These are phyloP conservation scores for Stropharia rugosoannulata DNA, from an alignment of 768 basidiomycete species.

Conservation along the genomic window DNA sequence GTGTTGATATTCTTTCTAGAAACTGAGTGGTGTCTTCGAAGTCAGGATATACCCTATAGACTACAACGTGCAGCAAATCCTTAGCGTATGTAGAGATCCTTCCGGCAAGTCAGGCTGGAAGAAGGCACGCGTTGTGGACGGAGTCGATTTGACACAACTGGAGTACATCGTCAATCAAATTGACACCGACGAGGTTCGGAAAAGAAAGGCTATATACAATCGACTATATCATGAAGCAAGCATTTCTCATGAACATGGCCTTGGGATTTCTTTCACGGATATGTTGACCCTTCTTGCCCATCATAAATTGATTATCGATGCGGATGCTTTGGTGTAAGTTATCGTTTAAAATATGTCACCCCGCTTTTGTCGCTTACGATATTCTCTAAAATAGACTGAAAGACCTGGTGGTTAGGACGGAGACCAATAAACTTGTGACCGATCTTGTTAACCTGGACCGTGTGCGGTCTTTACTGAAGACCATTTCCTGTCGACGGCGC, in stretches of 20 bases:
- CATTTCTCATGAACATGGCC: slow-evolving; percentile 65
- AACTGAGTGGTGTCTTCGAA: slow-evolving; percentile 84
- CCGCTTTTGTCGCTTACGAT: slow-evolving; percentile 4
- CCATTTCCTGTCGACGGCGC: slow-evolving; percentile 68
- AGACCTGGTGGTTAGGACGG: slow-evolving; percentile 74
- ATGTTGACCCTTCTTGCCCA: slow-evolving; percentile 89
- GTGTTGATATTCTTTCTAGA: slow-evolving; percentile 42
- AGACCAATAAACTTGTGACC: slow-evolving; percentile 75
- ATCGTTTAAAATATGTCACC: background rate
- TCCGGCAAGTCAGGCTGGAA: slow-evolving; percentile 31
- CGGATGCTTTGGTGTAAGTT: slow-evolving; percentile 83
- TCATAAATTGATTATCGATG: slow-evolving; percentile 89
- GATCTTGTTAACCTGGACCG: slow-evolving; percentile 86
- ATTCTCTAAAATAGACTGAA: slow-evolving; percentile 53
- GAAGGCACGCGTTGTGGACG: slow-evolving; percentile 38
- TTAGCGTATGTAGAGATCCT: slow-evolving; percentile 45
- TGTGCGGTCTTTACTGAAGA: slow-evolving; percentile 76
- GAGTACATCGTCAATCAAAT: slow-evolving; percentile 57
- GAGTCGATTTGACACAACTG: slow-evolving; percentile 66
- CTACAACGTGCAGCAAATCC: slow-evolving; percentile 59
- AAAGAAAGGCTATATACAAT: slow-evolving; percentile 68
- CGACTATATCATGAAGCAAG: slow-evolving; percentile 86
- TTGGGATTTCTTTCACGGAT: slow-evolving; percentile 87
- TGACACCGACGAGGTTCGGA: slow-evolving; percentile 61
- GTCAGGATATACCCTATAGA: slow-evolving; percentile 80